Evolutionary conservation across 2,329 filamentous ascomycete species (phyloP).

Genomic region (Trichoderma gracile): DNA sequence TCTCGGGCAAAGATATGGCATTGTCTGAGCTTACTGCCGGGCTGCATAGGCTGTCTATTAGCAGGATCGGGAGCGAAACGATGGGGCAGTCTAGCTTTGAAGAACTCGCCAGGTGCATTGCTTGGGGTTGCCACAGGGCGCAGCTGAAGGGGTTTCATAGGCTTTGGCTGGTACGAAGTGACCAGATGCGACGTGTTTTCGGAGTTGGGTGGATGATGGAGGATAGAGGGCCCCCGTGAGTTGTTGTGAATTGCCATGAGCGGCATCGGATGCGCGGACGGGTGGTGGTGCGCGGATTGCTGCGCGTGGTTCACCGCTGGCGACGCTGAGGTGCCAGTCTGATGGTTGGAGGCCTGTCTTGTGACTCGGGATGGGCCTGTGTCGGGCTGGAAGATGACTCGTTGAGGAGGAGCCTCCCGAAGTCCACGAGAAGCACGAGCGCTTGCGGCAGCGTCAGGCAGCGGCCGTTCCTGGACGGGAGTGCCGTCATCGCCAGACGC

Average conservation of each 20-base stretch:
- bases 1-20: neutral
- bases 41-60: conserved; percentile 51
- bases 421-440: conserved; percentile 64
- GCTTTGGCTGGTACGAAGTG: conserved; percentile 69
- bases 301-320: conserved; percentile 34
- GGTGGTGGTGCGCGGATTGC: conserved; percentile 36
- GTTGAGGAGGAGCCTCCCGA: conserved; percentile 79
- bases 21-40: conserved; percentile 59
- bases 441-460: conserved; percentile 54
- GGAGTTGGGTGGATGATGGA: conserved; percentile 55
- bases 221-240: conserved; percentile 46
- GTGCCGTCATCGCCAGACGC: conserved; percentile 62
- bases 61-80: conserved; percentile 35
- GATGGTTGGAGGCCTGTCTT: conserved; percentile 56
- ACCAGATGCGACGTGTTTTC: conserved; percentile 62
- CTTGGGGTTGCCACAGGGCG: conserved; percentile 74
- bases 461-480: conserved; percentile 54
- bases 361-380: conserved; percentile 64
- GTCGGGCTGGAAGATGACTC: conserved; percentile 83
- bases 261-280: conserved; percentile 37
- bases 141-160: conserved; percentile 62
- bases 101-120: conserved; percentile 69
- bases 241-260: conserved; percentile 36
- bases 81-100: conserved; percentile 46
- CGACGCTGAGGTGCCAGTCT: conserved; percentile 34